These are phyloP conservation scores for Raddia guianensis DNA, from an alignment of 176 grass and related monocot species.

Conservation along the genomic window DNA sequence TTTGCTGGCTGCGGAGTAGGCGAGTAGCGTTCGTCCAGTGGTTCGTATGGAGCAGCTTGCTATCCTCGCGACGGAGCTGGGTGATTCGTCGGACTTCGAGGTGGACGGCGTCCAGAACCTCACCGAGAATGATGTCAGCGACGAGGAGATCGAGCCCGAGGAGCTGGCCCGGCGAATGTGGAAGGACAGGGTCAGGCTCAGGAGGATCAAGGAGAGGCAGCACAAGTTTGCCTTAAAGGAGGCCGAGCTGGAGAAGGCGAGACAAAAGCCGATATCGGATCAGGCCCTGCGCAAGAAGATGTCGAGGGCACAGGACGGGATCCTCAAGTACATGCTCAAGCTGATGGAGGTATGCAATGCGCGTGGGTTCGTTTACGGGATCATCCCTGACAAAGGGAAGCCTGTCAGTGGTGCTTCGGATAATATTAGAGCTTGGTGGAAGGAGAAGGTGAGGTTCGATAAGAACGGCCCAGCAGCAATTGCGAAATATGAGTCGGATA, in stretches of 20 bases:
- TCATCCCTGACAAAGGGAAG: constrained; percentile 94
- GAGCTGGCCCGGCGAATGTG: constrained; percentile 86
- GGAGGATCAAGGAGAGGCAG: constrained; percentile 82
- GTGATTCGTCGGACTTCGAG: constrained; percentile 74
- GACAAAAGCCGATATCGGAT: constrained; percentile 66
- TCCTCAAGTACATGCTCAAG: constrained; percentile 99
- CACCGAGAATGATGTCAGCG: constrained; percentile 88
- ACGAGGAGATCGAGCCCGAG: constrained; percentile 88
- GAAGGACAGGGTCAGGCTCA: constrained; percentile 86
- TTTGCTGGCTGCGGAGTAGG: neutral
- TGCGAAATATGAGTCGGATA: constrained; percentile 75
- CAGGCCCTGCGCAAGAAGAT: constrained; percentile 96
- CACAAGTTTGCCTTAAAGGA: constrained; percentile 49
- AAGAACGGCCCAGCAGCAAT: constrained; percentile 89
- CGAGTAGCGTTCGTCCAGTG: neutral
- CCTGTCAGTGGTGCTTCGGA: constrained; percentile 88
- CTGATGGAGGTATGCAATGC: constrained; percentile 94
- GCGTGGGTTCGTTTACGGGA: constrained; percentile 86
- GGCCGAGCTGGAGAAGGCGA: constrained; percentile 54
- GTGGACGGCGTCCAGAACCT: constrained; percentile 71
- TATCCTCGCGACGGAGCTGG: constrained; percentile 53
- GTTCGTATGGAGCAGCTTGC: constrained; percentile 76
- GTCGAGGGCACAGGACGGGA: constrained; percentile 88
- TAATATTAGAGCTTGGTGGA: constrained; percentile 99
- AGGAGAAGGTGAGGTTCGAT: constrained; percentile 98